phyloP scores from a whole-genome alignment of 345 rosid genomes.

The Murraya paniculata region DNA sequence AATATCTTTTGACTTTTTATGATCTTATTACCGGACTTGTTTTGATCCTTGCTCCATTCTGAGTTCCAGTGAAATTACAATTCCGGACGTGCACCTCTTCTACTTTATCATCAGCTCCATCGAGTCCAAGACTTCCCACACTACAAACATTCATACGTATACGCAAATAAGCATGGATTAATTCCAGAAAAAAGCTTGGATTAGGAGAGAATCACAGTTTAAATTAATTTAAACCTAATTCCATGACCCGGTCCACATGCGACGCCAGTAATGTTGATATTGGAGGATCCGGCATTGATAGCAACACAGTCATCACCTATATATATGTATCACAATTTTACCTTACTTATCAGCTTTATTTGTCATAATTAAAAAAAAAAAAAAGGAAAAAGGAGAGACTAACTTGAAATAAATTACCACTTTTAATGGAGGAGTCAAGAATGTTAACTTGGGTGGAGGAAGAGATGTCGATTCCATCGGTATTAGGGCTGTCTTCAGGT shows the following conservation, averaged over 20 bases:
- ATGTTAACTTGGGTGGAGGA: conserved; percentile 18
- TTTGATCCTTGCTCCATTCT: conserved; percentile 61
- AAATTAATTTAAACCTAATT: neutral
- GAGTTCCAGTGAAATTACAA: conserved; percentile 34
- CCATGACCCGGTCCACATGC: conserved; percentile 53
- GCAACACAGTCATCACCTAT: conserved; percentile 61
- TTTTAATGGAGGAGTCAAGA: conserved; percentile 22
- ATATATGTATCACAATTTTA: neutral
- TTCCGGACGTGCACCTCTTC: conserved; percentile 36
- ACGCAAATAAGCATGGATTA: neutral
- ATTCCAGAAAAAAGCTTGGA: too few species aligned
- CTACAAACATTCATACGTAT: conserved; percentile 16
- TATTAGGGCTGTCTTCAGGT: conserved; percentile 43
- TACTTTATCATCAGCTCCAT: conserved; percentile 27
- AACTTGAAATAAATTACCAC: conserved; percentile 24
- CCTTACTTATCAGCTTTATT: neutral
- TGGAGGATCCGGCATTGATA: conserved; percentile 21
- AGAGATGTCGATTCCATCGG: conserved; percentile 47
- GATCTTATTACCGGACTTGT: conserved; percentile 38
- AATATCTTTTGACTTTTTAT: too few species aligned
- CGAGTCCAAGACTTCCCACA: conserved; percentile 54
- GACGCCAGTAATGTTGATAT: conserved; percentile 34
- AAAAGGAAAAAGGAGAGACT: neutral
- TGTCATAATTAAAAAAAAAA: neutral
- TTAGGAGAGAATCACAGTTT: neutral